Base-by-base conservation (phyloP, 2,329 filamentous ascomycete species). In the Pseudocercospora cruenta region DNA sequence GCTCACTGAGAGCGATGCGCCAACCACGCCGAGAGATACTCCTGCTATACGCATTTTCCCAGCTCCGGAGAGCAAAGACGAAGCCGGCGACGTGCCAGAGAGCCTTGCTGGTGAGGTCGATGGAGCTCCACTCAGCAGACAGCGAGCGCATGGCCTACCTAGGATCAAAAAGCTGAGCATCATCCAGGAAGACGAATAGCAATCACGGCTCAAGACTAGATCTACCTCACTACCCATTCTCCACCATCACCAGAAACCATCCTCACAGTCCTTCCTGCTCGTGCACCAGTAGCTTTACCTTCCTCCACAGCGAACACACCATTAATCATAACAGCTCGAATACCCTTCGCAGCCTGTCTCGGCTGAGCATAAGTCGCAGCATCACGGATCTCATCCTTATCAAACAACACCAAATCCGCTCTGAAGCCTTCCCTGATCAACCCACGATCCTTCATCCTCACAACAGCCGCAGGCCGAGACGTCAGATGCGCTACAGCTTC, bases 401-500 rank as follows among this genome's bases (percentile, higher is more conserved):
- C 66, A 54, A 74, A 74, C 24, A 75, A 53, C 10, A 74, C 71
- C 21, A 75, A 51, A 68, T 75, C 73, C 31, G 73, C 73, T 28
- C 67, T 60, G 49, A 68, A 74, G 1, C 71, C 72, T 62, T 71
- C 64, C 28, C 63, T 66, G 9, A 74, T 60, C 64, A 73, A 55
- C 2, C 73, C 73, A 6, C 73, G 67, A 68, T 73, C 72, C 21
- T 54, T 55, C 57, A 69, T 28, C 4, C 70, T 51, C 16, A 75
- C 62, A 5, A 74, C 66, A 22, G 58, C 55, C 4, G 73, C 73
- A 1, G 73, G 58, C 21, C 73, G 63, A n/a, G 64, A 69, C 1
- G 73, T 75, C 12, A 74, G n/a, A 65, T 75, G 73, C 26, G 68
- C 67, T 3, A 75, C 68, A 4, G 69, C 73, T 61, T 75, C 73